Base-by-base conservation (phyloP, 192 early-diverging fungal species). In the Coemansia sp. region DNA sequence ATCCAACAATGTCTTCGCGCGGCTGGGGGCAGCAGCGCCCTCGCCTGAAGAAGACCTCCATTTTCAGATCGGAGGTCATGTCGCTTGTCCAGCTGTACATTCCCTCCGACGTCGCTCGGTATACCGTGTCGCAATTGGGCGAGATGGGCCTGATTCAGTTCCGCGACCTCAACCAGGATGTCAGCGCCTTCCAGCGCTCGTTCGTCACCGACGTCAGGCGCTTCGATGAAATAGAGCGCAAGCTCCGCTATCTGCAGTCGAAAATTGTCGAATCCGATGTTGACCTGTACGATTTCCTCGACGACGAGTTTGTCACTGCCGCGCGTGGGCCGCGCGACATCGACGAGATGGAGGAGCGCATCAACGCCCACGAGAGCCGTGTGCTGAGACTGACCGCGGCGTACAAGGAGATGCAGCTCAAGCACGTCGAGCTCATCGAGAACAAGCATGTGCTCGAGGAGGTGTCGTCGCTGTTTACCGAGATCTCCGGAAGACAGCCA, bases 181-280 rank as follows among this genome's bases (percentile, higher is more conserved):
- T 93, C 24, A 98, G 94, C 72, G 95, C 95, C 11, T 99, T 99
- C 69, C 95, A 99, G 78, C 88, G 95, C 19, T 87, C 93, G 20
- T 98, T 94, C 77, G 97, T 98, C 22, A 89, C 82, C 57, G 93
- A 98, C 73, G 95, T 99, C 69, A 87, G 94, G 64, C 88, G 94
- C 39, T 85, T 95, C 28, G 95, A 99, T 71, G 97, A 99, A 74
- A 91, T 99, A 87, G 94, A 98, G 74, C 88, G 97, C 59, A 92
- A 91, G 63, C 82, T 95, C 53, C 91, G 97, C 91, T 98, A 92
- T 72, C 85, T 98, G 68, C 77, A 83, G 42, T 52, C 65, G 14
- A 93, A 98, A 69, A 85, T 94, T 55, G 85, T 89, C 48, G 92
- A 90, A 67, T 86, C 83, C 16, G 88, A 86, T 9, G 86, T 99